phyloP scores from a whole-genome alignment of 108 stramenopile genomes.

The Skeletonema menzelii region DNA sequence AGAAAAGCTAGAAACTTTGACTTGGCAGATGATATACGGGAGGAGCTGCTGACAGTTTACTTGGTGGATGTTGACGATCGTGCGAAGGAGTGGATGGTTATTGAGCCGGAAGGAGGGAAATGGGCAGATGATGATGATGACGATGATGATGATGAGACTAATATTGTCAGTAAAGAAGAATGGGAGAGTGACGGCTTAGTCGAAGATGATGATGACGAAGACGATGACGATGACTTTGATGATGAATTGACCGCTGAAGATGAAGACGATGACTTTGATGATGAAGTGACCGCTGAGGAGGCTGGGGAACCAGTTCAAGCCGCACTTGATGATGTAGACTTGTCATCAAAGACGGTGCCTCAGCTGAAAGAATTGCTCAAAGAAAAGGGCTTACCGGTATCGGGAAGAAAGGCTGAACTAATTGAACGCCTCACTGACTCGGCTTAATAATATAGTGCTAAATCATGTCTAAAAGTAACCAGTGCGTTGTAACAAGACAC shows the following conservation, averaged over 20 bases:
- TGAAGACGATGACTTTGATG: slow-evolving; percentile 25
- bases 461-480: too few relatives aligned
- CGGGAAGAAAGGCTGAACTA: slow-evolving; percentile 68
- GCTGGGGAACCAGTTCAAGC: neutral
- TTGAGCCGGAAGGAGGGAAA: slow-evolving; percentile 20
- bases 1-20: slow-evolving; percentile 56
- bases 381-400: slow-evolving; percentile 55
- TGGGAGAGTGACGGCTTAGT: slow-evolving; percentile 24
- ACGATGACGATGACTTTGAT: neutral
- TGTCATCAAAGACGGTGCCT: slow-evolving; percentile 48
- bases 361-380: slow-evolving; percentile 63
- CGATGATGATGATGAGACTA: slow-evolving; percentile 14
- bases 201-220: slow-evolving; percentile 9
- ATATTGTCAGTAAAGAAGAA: slow-evolving; percentile 33
- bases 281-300: slow-evolving; percentile 11
- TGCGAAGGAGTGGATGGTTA: slow-evolving; percentile 50
- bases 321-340: slow-evolving; percentile 1
- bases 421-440: slow-evolving; percentile 49
- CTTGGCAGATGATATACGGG: slow-evolving; percentile 61
- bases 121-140: slow-evolving; percentile 31
- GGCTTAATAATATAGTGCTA: too few relatives aligned
- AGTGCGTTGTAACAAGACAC: too few relatives aligned
- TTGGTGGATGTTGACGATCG: slow-evolving; percentile 54
- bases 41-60: slow-evolving; percentile 45
- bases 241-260: slow-evolving; percentile 27